phyloP scores from a whole-genome alignment of 2,329 filamentous ascomycete genomes.

The Pseudogymnoascus sp. region DNA sequence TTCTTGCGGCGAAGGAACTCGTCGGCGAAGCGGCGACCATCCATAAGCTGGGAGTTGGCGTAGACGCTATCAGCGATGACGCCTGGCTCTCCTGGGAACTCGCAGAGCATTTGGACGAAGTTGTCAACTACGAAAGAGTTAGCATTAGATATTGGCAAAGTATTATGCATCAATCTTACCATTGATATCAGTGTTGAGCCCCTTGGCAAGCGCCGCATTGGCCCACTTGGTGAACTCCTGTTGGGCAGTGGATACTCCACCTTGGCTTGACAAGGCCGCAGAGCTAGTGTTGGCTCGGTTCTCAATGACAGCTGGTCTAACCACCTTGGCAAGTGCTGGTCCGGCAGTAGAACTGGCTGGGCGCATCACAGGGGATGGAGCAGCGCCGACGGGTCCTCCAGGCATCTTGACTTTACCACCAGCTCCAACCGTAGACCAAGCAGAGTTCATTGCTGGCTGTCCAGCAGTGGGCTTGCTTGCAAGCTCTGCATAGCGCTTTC shows the following conservation, averaged over 20 bases:
- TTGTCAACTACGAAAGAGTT: constrained; percentile 42
- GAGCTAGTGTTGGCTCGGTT: constrained; percentile 40
- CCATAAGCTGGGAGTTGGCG: constrained; percentile 76
- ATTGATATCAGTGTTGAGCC: constrained; percentile 59
- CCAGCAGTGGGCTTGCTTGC: constrained; percentile 60
- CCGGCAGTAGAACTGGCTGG: constrained; percentile 28
- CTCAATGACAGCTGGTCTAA: constrained; percentile 35
- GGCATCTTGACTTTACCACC: constrained; percentile 84
- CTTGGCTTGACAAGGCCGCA: constrained; percentile 33
- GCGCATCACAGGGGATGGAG: constrained; percentile 35
- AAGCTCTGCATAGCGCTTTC: constrained; percentile 91
- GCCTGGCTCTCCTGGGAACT: constrained; percentile 66
- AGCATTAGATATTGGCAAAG: neutral
- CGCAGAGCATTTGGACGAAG: constrained; percentile 68
- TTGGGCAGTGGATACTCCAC: constrained; percentile 46
- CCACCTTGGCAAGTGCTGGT: constrained; percentile 41
- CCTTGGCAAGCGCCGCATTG: constrained; percentile 66
- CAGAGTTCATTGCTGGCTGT: constrained; percentile 43
- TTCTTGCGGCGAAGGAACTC: constrained; percentile 92
- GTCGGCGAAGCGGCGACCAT: constrained; percentile 86
- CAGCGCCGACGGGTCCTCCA: constrained; percentile 43
- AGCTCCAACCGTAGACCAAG: constrained; percentile 93
- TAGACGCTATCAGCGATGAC: constrained; percentile 90
- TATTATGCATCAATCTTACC: constrained; percentile 38
- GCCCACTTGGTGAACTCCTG: constrained; percentile 96